A percentile compares a stretch with the other conserved stretches of the same genome.
Conservation (phyloP, 106 monocot species). For the Amphibolis antarctica region DNA sequence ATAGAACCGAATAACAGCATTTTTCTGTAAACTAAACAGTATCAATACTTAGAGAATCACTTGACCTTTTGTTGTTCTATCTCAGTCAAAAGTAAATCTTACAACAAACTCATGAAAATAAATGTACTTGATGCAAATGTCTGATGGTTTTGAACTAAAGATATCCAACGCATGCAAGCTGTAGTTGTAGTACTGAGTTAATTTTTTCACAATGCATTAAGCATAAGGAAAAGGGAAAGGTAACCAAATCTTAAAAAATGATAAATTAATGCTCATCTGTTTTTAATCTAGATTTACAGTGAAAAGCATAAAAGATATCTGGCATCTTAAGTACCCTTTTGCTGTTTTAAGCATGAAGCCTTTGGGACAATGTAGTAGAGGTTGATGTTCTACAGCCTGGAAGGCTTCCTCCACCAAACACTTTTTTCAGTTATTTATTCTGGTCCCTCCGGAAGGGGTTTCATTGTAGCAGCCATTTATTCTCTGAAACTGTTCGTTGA, state of each 20-base stretch:
- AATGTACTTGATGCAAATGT: too few relatives aligned
- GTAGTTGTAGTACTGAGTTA: too few relatives aligned
- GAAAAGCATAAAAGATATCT: not conserved
- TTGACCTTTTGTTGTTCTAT: too few relatives aligned
- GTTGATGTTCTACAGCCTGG: not conserved
- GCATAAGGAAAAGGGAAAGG: not conserved
- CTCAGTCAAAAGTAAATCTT: not conserved
- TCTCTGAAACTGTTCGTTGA: not conserved
- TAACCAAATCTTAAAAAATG: not conserved
- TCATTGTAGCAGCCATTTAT: too few relatives aligned
- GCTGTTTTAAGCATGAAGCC: not conserved
- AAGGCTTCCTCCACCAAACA: not conserved
- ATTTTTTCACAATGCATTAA: not conserved
- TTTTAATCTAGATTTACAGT: not conserved
- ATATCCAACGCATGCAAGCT: too few relatives aligned
- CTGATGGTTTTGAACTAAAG: too few relatives aligned
- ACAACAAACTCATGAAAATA: not conserved
- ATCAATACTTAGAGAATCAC: too few relatives aligned
- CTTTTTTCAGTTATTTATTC: too few relatives aligned
- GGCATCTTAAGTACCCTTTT: not conserved
- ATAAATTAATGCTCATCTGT: not conserved
- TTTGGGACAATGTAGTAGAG: not conserved
- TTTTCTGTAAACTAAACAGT: too few relatives aligned
- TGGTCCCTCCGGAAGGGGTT: not conserved
- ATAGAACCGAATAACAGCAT: too few relatives aligned